Evolutionary conservation across 169 alveolate genomes (phyloP).

Genomic region (Plasmodium cynomolgi): DNA sequence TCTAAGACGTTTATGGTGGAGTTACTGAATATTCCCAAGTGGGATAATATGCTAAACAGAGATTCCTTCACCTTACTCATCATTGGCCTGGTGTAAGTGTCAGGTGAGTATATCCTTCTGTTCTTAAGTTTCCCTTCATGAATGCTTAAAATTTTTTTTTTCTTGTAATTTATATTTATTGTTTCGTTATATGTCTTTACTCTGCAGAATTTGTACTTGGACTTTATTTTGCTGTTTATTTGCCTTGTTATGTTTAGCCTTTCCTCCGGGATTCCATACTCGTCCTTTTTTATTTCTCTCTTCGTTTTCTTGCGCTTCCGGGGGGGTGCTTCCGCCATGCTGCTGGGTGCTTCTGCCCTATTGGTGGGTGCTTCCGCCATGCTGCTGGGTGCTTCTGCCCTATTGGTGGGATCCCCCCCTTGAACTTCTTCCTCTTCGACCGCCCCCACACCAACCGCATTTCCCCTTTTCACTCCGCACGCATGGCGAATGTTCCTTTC

Average conservation of each 20-base stretch:
- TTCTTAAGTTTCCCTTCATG: slow-evolving; percentile 79
- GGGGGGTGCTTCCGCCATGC: not conserved
- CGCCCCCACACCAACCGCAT: not conserved
- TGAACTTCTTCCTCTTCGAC: not conserved
- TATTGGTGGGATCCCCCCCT: not conserved
- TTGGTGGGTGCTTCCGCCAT: not conserved
- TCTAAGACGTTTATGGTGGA: slow-evolving; percentile 81
- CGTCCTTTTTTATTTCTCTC: slow-evolving; percentile 26
- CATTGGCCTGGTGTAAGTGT: slow-evolving; percentile 82
- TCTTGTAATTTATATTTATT: slow-evolving; percentile 48
- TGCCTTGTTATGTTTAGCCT: slow-evolving; percentile 9
- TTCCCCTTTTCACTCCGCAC: not conserved
- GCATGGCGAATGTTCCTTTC: not conserved
- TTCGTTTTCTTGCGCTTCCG: not conserved
- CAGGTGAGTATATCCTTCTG: slow-evolving; percentile 79
- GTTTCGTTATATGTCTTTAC: slow-evolving; percentile 61
- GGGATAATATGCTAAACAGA: slow-evolving; percentile 74
- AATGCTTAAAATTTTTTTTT: slow-evolving; percentile 57
- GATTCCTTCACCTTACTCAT: slow-evolving; percentile 84
- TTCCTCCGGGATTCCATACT: slow-evolving; percentile 54
- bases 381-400: too few species aligned
- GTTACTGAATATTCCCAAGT: slow-evolving; percentile 75
- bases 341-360: too few species aligned
- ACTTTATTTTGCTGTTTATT: slow-evolving; percentile 47
- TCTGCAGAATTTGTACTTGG: slow-evolving; percentile 45